Percentiles rank a stretch among this genome's conserved stretches.
These are phyloP conservation scores for Staphylotrichum longicolle DNA, from an alignment of 495 filamentous ascomycete genomes.

Conservation along the genomic window DNA sequence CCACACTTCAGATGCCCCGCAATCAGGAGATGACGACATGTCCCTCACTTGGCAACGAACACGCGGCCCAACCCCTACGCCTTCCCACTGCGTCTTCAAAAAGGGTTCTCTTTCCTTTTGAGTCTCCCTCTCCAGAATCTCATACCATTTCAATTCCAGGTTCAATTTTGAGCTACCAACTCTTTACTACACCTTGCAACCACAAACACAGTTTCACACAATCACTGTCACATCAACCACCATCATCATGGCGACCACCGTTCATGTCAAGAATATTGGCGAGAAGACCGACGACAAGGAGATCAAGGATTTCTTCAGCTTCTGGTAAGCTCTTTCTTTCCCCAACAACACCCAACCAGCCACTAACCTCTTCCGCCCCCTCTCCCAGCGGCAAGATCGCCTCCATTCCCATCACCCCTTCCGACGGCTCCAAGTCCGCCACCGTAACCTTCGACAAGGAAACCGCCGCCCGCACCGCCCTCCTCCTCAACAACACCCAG, in stretches of 20 bases:
- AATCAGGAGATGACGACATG: constrained; percentile 35
- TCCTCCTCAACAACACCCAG: constrained; percentile 93
- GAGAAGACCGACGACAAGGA: constrained; percentile 79
- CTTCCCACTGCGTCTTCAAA: not conserved
- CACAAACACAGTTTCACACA: not conserved
- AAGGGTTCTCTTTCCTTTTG: not conserved
- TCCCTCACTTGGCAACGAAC: constrained; percentile 15
- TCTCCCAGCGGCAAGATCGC: constrained; percentile 80
- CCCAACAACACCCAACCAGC: not conserved
- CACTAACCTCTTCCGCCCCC: constrained; percentile 20
- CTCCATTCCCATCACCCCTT: constrained; percentile 70
- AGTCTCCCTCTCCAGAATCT: not conserved
- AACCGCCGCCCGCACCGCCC: constrained; percentile 91
- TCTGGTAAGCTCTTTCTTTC: constrained; percentile 66
- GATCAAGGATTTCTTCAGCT: constrained; percentile 95
- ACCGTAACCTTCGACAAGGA: constrained; percentile 95
- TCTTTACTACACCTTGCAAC: not conserved
- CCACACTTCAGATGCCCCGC: constrained; percentile 8
- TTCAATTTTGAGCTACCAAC: not conserved
- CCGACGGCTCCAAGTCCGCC: constrained; percentile 68
- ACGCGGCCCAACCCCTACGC: constrained; percentile 13
- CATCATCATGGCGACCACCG: constrained; percentile 35
- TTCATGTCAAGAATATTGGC: constrained; percentile 77
- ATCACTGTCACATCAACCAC: not conserved
- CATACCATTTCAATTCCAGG: not conserved